Evolutionary conservation across 1,284 basidiomycete species (phyloP).

Genomic region (Apiotrichum siamense): DNA sequence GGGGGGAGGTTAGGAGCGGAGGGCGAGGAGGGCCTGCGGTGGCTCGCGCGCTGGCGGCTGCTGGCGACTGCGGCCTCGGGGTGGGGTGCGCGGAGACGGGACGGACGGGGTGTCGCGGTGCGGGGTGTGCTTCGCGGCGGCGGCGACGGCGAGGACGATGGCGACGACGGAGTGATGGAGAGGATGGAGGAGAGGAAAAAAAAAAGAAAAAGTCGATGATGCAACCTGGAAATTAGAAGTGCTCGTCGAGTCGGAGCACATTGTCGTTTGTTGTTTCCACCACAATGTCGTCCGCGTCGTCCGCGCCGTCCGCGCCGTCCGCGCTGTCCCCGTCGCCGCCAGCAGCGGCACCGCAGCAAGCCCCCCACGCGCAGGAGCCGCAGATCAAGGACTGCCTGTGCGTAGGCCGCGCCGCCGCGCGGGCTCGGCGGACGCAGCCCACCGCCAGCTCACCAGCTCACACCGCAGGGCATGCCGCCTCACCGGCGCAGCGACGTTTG

Average conservation of each 20-base stretch:
- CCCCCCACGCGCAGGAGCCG: not conserved
- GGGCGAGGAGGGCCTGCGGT: too few species aligned
- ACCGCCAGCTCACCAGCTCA: not conserved
- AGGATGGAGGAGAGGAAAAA: not conserved
- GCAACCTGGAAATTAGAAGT: too few species aligned
- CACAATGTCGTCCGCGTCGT: not conserved
- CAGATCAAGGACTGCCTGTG: constrained; percentile 1
- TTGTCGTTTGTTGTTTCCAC: too few species aligned
- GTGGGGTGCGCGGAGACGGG: too few species aligned
- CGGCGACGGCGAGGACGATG: not conserved
- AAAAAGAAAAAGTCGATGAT: not conserved
- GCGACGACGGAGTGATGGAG: not conserved
- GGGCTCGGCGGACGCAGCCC: too few species aligned
- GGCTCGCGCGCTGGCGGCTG: too few species aligned
- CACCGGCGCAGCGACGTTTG: constrained; percentile 36
- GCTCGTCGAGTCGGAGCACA: too few species aligned
- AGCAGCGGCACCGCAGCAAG: not conserved
- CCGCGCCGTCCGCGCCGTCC: not conserved
- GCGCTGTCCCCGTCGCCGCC: not conserved
- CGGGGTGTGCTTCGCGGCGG: not conserved
- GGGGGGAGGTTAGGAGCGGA: not conserved
- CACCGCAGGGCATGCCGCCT: constrained; percentile 37
- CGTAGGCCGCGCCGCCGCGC: too few species aligned
- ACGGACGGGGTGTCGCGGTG: not conserved
- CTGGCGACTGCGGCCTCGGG: too few species aligned